phyloP scores from a whole-genome alignment of 2,329 filamentous ascomycete genomes.

The Waltergamsia citrina region DNA sequence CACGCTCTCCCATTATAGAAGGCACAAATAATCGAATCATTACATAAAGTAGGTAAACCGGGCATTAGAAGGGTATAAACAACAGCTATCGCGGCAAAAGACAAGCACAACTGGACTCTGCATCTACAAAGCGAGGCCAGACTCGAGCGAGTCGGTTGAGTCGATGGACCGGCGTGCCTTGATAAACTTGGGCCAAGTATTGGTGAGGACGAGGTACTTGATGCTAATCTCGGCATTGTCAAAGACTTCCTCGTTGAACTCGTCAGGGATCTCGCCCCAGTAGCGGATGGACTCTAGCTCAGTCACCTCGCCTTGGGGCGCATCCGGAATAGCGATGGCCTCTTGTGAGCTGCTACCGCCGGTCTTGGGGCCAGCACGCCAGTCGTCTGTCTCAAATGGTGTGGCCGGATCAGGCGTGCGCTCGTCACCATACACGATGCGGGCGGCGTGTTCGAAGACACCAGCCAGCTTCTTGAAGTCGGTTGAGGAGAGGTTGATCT shows the following conservation, averaged over 20 bases:
- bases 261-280: slow-evolving; percentile 32
- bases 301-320: slow-evolving; percentile 9
- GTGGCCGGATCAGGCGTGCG: slow-evolving; percentile 28
- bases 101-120: too few relatives aligned
- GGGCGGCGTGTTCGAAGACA: slow-evolving; percentile 46
- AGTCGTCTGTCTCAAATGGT: slow-evolving; percentile 28
- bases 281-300: slow-evolving; percentile 18
- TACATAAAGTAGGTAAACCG: too few relatives aligned
- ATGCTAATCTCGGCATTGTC: slow-evolving; percentile 49
- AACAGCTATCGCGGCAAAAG: too few relatives aligned
- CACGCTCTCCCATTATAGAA: too few relatives aligned
- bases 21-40: too few relatives aligned
- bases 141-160: slow-evolving; percentile 5
- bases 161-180: slow-evolving; percentile 20
- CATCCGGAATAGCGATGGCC: slow-evolving; percentile 10
- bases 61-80: too few relatives aligned
- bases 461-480: slow-evolving; percentile 43
- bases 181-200: slow-evolving; percentile 56
- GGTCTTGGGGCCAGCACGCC: slow-evolving; percentile 8
- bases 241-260: slow-evolving; percentile 44
- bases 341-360: slow-evolving; percentile 12
- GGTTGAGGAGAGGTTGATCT: slow-evolving; percentile 53
- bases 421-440: slow-evolving; percentile 30
- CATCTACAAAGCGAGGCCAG: too few relatives aligned
- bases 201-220: slow-evolving; percentile 58